These are phyloP conservation scores for Cylindricascospora bacillispora DNA, from an alignment of 1,139 yeast species.

Conservation along the genomic window DNA sequence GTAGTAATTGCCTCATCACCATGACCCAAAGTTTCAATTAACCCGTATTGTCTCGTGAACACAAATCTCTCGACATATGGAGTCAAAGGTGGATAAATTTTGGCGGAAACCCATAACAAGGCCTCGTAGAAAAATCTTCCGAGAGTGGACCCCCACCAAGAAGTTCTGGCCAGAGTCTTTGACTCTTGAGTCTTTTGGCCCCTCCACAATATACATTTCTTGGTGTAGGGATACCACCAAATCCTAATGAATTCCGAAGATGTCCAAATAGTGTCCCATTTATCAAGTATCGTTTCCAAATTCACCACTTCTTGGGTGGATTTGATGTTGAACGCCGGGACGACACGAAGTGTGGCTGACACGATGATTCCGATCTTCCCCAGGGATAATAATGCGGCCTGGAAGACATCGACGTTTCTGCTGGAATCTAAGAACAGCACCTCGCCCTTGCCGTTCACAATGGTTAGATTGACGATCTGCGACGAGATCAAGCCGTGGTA, in stretches of 20 bases:
- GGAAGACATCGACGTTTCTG: constrained; percentile 57
- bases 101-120: constrained; percentile 68
- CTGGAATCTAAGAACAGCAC: constrained; percentile 55
- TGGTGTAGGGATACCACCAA: constrained; percentile 97
- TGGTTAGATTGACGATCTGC: constrained; percentile 65
- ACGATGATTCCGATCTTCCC: constrained; percentile 90
- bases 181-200: constrained; percentile 59
- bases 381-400: constrained; percentile 74
- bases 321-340: constrained; percentile 72
- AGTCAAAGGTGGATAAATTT: constrained; percentile 58
- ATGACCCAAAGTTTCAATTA: constrained; percentile 50
- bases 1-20: constrained; percentile 65
- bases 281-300: constrained; percentile 53
- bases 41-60: constrained; percentile 73
- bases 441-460: constrained; percentile 66
- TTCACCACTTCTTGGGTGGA: constrained; percentile 73
- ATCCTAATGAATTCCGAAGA: constrained; percentile 82
- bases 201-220: constrained; percentile 80
- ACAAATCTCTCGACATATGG: constrained; percentile 79
- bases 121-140: constrained; percentile 75
- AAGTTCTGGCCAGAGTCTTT: constrained; percentile 50
- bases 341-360: constrained; percentile 73
- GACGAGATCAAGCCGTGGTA: constrained; percentile 84
- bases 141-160: constrained; percentile 75
- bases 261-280: constrained; percentile 72